These are phyloP conservation scores for Solanum paucissectum DNA, from an alignment of 257 asterid species.

Conservation along the genomic window DNA sequence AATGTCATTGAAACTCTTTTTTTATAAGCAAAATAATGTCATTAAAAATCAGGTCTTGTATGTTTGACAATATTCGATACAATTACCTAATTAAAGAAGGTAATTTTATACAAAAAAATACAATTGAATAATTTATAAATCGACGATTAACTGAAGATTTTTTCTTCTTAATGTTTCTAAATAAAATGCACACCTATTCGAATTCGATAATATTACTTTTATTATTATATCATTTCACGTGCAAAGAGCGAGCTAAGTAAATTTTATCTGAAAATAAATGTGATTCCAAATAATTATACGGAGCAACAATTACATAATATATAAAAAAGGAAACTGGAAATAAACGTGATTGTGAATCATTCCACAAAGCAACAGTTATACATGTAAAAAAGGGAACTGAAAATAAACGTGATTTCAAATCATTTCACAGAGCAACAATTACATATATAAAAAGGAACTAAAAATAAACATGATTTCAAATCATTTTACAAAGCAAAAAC, in stretches of 20 bases:
- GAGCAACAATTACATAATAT: background rate
- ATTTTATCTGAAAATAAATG: background rate
- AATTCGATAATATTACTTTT: background rate
- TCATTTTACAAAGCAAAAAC: background rate
- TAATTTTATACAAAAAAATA: background rate
- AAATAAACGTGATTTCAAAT: background rate
- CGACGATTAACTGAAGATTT: background rate
- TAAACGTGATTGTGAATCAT: background rate
- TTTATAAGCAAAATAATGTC: background rate
- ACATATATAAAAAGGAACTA: background rate
- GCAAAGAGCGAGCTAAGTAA: background rate
- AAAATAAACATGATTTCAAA: background rate
- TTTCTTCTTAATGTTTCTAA: background rate
- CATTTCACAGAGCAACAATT: background rate
- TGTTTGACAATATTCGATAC: background rate
- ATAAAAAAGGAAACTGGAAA: background rate
- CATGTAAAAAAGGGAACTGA: accelerated
- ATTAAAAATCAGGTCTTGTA: background rate
- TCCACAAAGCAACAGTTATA: accelerated
- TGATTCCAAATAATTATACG: background rate
- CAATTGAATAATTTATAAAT: background rate
- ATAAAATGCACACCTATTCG: background rate
- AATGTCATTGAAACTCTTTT: background rate
- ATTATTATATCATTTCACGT: background rate
- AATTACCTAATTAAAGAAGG: background rate